A percentile compares a stretch with the other conserved stretches of the same genome.
These are phyloP conservation scores for Capsicum chinense DNA, from an alignment of 257 asterid species.

Conservation along the genomic window DNA sequence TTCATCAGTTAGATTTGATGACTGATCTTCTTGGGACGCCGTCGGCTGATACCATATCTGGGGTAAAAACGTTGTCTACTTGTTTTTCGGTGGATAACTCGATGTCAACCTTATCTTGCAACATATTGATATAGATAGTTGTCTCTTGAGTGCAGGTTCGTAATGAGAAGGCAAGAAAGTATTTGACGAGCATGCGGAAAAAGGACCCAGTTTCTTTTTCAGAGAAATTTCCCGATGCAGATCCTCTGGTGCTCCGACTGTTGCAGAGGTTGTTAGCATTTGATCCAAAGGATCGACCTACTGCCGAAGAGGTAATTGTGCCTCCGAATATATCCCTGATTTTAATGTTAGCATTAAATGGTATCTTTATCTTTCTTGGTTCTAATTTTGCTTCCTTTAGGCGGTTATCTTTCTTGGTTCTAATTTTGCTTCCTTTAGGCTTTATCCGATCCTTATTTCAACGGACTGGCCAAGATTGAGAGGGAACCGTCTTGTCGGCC, in stretches of 20 bases:
- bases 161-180: constrained; percentile 93
- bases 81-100: neutral
- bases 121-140: neutral
- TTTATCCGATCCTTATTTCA: constrained; percentile 89
- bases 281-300: constrained; percentile 93
- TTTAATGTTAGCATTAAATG: neutral
- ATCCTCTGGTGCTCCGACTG: constrained; percentile 72
- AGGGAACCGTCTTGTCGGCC: constrained; percentile 89
- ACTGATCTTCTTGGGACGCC: constrained; percentile 94
- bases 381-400: constrained; percentile 41
- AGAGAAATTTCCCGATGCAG: constrained; percentile 67
- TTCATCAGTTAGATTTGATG: constrained; percentile 88
- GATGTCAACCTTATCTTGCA: constrained; percentile 19
- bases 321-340: constrained; percentile 20
- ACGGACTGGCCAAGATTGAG: constrained; percentile 82
- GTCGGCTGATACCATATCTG: constrained; percentile 72
- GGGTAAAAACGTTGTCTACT: constrained; percentile 48
- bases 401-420: constrained; percentile 42
- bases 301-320: constrained; percentile 76
- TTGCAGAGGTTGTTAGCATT: constrained; percentile 78
- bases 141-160: constrained; percentile 66
- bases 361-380: constrained; percentile 9
- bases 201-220: constrained; percentile 62
- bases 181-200: constrained; percentile 74
- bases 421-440: constrained; percentile 52